Evolutionary conservation across 23 red algal genomes (phyloP), one percentile per base, ranked within the genome.

Genomic region (Cyanidioschyzon merolae): DNA sequence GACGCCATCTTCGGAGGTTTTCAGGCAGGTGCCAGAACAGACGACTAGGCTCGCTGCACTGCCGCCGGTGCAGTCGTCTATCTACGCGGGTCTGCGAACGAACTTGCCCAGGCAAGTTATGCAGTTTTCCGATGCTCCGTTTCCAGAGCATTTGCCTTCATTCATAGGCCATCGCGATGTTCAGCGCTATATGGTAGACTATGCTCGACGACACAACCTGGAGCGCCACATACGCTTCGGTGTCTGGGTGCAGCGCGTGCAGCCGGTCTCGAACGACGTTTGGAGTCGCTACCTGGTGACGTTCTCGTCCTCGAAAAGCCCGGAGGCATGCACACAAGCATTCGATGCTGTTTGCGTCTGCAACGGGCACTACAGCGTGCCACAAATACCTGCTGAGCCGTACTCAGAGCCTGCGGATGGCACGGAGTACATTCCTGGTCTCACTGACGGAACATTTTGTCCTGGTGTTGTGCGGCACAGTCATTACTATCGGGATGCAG

Each of bases 31-130:
- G n/a, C n/a, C n/a, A n/a, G n/a, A n/a, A n/a, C n/a, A n/a, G n/a
- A 54, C 45, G 21, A 21, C 45, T 15, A 21, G 45, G 21, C 7
- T 21, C 7, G 45, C 7, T 15, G 12, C 45, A 54, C 12, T 21
- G 21, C 45, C 45, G 21, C 58, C 50, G 32, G 58, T 76, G 32
- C 35, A 77, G 25, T 84, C 87, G 41, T 74, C 82, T 7, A 84
- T 96, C 39, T 96, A 96, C 85, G 58, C 41, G 17, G 54, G 41
- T 58, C 58, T 96, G 63, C 83, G 79, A 2, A 84, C 71, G 16
- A 96, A 96, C 75, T 76, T 96, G 21, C 92, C 92, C 37, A 68
- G 75, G 16, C 37, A 82, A 31, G 83, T 87, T 36, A 96, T 96
- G 92, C 58, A 58, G 31, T 96, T 75, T 41, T 40, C 71, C 2